Evolutionary conservation across 106 monocot species (phyloP).

Genomic region (Phalaenopsis equestris): DNA sequence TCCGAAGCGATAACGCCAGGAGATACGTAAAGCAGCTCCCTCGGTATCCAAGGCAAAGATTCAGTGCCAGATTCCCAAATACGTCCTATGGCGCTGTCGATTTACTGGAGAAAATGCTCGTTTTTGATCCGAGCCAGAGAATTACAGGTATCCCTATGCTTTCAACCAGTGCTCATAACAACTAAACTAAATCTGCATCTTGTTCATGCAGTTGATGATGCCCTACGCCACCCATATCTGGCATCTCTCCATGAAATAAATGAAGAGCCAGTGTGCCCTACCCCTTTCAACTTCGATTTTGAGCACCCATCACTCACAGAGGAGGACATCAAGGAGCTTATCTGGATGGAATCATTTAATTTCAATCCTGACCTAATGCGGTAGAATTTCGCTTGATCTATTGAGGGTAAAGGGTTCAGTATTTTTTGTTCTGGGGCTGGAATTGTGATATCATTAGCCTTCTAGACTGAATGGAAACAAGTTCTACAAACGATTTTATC

Average conservation of each 20-base stretch:
- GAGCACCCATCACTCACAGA: slow-evolving; percentile 81
- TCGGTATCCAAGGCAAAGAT: slow-evolving; percentile 59
- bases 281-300: slow-evolving; percentile 72
- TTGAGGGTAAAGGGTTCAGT: not conserved
- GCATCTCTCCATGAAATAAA: slow-evolving; percentile 75
- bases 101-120: slow-evolving; percentile 82
- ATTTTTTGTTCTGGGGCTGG: not conserved
- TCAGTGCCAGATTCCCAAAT: slow-evolving; percentile 49
- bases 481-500: no score
- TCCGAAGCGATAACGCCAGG: slow-evolving; percentile 68
- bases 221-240: slow-evolving; percentile 71
- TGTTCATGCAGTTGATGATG: slow-evolving; percentile 65
- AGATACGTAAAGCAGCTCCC: slow-evolving; percentile 78
- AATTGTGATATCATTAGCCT: not conserved
- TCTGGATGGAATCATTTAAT: slow-evolving; percentile 68
- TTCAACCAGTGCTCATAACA: not conserved
- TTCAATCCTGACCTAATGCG: slow-evolving; percentile 55
- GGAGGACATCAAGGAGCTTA: slow-evolving; percentile 81
- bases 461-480: no score
- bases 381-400: slow-evolving; percentile 8
- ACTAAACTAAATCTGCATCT: not conserved
- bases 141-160: slow-evolving; percentile 49
- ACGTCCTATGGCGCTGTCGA: slow-evolving; percentile 62
- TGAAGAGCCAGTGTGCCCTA: slow-evolving; percentile 65
- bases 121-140: slow-evolving; percentile 83